Evolutionary conservation across 108 stramenopile genomes (phyloP).

Genomic region (Epipyxis sp.): DNA sequence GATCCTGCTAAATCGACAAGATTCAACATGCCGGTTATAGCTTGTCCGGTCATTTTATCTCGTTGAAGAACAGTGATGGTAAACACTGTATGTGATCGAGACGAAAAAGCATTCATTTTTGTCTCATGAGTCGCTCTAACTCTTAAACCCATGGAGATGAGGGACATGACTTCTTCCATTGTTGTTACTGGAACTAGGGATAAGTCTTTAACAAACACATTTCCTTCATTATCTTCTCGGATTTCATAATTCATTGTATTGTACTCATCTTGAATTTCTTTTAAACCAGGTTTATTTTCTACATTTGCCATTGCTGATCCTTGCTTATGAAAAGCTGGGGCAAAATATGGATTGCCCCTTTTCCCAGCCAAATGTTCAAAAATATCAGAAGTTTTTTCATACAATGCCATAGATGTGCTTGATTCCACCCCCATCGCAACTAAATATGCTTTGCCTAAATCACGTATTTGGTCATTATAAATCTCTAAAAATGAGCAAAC

Average conservation of each 20-base stretch:
- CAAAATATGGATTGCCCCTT: conserved; percentile 23
- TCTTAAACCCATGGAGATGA: conserved; percentile 50
- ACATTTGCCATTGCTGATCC: conserved; percentile 1
- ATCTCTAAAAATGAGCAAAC: conserved; percentile 59
- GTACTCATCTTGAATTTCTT: conserved; percentile 48
- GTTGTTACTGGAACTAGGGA: conserved; percentile 52
- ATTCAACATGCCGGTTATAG: conserved; percentile 50
- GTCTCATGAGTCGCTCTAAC: conserved; percentile 65
- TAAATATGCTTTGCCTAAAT: conserved; percentile 54
- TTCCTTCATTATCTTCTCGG: conserved; percentile 57
- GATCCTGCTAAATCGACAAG: conserved; percentile 76
- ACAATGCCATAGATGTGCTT: background rate
- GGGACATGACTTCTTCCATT: conserved; percentile 48
- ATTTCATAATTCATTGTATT: conserved; percentile 55
- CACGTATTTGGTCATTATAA: conserved; percentile 61
- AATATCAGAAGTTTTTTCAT: conserved; percentile 40
- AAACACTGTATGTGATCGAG: conserved; percentile 75
- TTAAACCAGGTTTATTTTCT: background rate
- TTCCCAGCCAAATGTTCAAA: conserved; percentile 17
- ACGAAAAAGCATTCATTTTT: conserved; percentile 71
- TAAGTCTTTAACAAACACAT: conserved; percentile 61
- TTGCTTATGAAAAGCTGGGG: conserved; percentile 17
- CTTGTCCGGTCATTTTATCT: conserved; percentile 49
- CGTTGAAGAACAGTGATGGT: conserved; percentile 65
- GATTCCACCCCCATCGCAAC: conserved; percentile 26